phyloP scores from a whole-genome alignment of 2,329 filamentous ascomycete genomes.

The Berkeleyomyces basicola region DNA sequence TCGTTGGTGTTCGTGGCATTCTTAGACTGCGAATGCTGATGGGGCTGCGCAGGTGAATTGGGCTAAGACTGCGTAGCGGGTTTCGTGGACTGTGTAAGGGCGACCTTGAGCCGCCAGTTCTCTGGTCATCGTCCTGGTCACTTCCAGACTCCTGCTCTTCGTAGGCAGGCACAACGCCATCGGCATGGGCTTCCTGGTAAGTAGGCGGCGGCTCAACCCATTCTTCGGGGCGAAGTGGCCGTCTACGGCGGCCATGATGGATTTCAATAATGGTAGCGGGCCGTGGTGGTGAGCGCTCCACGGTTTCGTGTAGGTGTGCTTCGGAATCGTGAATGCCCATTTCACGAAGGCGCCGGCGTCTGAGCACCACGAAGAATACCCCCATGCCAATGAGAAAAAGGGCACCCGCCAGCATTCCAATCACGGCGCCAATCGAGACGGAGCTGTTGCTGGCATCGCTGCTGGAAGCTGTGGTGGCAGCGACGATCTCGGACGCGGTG shows the following conservation, averaged over 20 bases:
- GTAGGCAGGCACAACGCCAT: slow-evolving; percentile 11
- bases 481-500: background rate
- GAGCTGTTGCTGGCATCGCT: background rate
- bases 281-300: background rate
- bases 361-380: slow-evolving; percentile 9
- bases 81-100: slow-evolving; percentile 2
- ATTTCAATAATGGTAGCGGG: slow-evolving; percentile 11
- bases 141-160: slow-evolving; percentile 9
- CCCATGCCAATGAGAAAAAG: slow-evolving; percentile 9
- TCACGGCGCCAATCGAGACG: slow-evolving; percentile 4
- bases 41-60: slow-evolving; percentile 9
- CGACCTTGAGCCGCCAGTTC: background rate
- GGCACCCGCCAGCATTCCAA: slow-evolving; percentile 3
- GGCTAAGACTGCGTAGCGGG: slow-evolving; percentile 1
- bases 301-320: slow-evolving; percentile 10
- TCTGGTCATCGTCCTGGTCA: slow-evolving; percentile 1
- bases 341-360: slow-evolving; percentile 9
- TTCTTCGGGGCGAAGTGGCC: slow-evolving; percentile 7
- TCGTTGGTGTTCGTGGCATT: slow-evolving; percentile 7
- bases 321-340: slow-evolving; percentile 10
- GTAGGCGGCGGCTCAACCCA: slow-evolving; percentile 13
- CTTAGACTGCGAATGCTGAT: slow-evolving; percentile 10
- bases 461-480: background rate
- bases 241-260: slow-evolving; percentile 3
- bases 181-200: slow-evolving; percentile 12